These are phyloP conservation scores for Phytophthora macrochlamydospora DNA, from an alignment of 352 stramenopile species.

Conservation along the genomic window DNA sequence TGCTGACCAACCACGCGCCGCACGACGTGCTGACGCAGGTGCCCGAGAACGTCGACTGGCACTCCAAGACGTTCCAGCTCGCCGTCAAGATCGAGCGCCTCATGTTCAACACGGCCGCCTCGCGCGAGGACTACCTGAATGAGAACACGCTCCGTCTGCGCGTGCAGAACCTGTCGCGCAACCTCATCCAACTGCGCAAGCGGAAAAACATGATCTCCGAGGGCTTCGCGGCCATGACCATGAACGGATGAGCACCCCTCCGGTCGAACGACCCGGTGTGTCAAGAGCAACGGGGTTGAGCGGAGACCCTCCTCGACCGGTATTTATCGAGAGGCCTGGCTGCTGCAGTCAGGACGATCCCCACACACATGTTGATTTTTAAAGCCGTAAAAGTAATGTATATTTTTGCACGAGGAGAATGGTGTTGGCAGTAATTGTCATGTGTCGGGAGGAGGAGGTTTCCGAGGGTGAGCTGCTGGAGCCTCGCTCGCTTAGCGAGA, in stretches of 20 bases:
- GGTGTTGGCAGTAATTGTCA: too few relatives aligned
- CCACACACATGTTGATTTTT: background rate
- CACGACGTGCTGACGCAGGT: slow-evolving; percentile 64
- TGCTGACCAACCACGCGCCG: slow-evolving; percentile 56
- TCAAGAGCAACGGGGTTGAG: background rate
- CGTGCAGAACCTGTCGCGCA: slow-evolving; percentile 55
- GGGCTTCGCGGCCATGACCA: slow-evolving; percentile 31
- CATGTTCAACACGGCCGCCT: slow-evolving; percentile 55
- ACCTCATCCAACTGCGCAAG: slow-evolving; percentile 56
- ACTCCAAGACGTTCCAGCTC: slow-evolving; percentile 65
- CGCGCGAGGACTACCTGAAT: slow-evolving; percentile 62
- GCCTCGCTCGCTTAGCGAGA: too few relatives aligned
- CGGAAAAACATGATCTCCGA: slow-evolving; percentile 56
- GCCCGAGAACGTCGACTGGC: slow-evolving; percentile 63
- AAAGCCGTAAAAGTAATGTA: background rate
- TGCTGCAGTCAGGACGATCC: background rate
- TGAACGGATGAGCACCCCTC: background rate
- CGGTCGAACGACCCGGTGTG: background rate
- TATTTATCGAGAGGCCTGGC: background rate
- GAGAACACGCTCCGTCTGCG: slow-evolving; percentile 52
- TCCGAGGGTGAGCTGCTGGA: too few relatives aligned
- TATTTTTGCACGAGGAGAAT: background rate
- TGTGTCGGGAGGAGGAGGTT: too few relatives aligned
- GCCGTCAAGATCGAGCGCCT: slow-evolving; percentile 68
- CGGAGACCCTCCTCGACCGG: background rate